A percentile compares a stretch with the other conserved stretches of the same genome.
phyloP scores from a whole-genome alignment of 2,329 filamentous ascomycete genomes.

The Pseudogymnoascus sp. region DNA sequence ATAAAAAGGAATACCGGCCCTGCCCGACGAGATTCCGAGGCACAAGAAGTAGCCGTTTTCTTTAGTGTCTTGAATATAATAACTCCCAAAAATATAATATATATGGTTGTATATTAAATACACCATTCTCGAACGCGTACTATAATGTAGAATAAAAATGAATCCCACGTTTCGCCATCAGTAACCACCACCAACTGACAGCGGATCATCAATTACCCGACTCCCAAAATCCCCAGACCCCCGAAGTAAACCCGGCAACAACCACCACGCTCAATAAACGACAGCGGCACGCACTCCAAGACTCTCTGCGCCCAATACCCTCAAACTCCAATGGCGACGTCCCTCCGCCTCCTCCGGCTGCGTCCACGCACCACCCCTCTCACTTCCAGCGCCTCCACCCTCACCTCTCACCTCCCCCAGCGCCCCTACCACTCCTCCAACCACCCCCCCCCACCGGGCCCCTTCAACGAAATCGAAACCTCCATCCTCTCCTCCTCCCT shows the following conservation, averaged over 20 bases:
- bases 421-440: conserved; percentile 64
- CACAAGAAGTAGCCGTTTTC: background rate
- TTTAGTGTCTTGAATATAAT: background rate
- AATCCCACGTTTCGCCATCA: background rate
- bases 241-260: background rate
- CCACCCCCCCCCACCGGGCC: conserved; percentile 47
- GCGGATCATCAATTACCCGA: background rate
- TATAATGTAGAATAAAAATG: background rate
- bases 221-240: background rate
- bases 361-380: background rate
- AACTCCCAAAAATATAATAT: background rate
- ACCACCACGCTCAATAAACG: background rate
- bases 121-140: background rate
- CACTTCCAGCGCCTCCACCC: conserved; percentile 20
- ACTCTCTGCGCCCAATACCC: background rate
- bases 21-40: background rate
- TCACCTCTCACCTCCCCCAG: conserved; percentile 11
- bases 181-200: background rate
- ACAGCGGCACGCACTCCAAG: background rate
- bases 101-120: background rate
- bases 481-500: conserved; percentile 78
- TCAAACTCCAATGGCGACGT: background rate
- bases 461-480: conserved; percentile 63
- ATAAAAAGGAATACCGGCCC: background rate
- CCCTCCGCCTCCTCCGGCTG: conserved; percentile 10